A percentile compares a stretch with the other conserved stretches of the same genome.
phyloP scores from a whole-genome alignment of 1,139 yeast genomes.

The Yamadazyma dushanensis region DNA sequence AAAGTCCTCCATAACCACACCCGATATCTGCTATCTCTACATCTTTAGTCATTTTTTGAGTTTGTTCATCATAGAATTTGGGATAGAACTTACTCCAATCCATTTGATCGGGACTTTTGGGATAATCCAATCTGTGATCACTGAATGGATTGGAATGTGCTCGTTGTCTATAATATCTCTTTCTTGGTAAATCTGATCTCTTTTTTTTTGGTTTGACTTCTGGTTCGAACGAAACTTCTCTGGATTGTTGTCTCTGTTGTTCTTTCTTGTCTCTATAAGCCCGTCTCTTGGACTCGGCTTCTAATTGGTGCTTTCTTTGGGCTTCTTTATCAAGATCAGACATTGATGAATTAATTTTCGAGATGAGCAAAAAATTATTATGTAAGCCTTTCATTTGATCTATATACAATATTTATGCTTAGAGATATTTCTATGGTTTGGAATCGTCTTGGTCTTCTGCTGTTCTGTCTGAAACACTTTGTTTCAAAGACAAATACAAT shows the following conservation, averaged over 20 bases:
- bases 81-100: conserved; percentile 85
- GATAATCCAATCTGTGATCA: conserved; percentile 90
- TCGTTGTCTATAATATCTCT: conserved; percentile 90
- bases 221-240: conserved; percentile 31
- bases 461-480: conserved; percentile 46
- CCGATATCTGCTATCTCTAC: conserved; percentile 97
- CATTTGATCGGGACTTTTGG: conserved; percentile 77
- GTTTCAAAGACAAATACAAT: conserved; percentile 74
- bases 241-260: conserved; percentile 33
- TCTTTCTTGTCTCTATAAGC: conserved; percentile 41
- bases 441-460: conserved; percentile 9
- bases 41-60: conserved; percentile 43
- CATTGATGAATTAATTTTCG: conserved; percentile 4
- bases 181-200: conserved; percentile 62
- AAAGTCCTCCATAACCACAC: conserved; percentile 95
- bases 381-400: neutral
- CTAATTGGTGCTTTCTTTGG: conserved; percentile 28
- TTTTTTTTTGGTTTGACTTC: conserved; percentile 6
- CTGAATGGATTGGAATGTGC: conserved; percentile 98
- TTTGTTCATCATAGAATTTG: conserved; percentile 42
- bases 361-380: conserved; percentile 2
- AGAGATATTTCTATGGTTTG: no score
- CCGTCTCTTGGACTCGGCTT: conserved; percentile 38
- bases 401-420: conserved; percentile 1
- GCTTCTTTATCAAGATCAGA: conserved; percentile 21